Percentiles rank a stretch among this genome's conserved stretches.
Conservation (phyloP, 2,329 filamentous ascomycete species). For the Biscogniauxia mediterranea region DNA sequence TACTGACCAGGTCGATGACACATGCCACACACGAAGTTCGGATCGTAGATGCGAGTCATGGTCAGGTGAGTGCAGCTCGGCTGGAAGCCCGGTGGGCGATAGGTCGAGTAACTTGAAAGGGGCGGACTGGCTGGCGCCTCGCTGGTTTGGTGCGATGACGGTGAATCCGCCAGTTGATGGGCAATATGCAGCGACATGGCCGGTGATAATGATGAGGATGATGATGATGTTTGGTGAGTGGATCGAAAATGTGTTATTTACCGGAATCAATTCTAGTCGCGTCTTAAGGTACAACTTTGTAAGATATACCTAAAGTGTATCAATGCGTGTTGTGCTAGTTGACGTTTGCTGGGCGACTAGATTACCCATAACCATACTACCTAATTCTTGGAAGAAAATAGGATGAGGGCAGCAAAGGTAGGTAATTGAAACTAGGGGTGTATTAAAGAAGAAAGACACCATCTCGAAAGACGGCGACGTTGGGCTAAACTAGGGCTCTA, state of each 20-base stretch:
- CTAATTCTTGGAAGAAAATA: no score
- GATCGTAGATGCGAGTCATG: constrained; percentile 64
- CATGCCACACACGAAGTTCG: constrained; percentile 50
- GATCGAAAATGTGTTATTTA: background rate
- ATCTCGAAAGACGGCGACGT: no score
- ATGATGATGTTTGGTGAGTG: constrained; percentile 1
- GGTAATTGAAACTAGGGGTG: no score
- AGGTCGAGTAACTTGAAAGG: constrained; percentile 10
- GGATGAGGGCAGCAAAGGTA: no score
- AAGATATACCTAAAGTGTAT: background rate
- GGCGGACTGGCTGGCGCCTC: background rate
- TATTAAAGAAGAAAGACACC: no score
- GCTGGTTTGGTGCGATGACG: constrained; percentile 1
- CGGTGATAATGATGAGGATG: constrained; percentile 3
- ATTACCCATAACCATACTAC: background rate
- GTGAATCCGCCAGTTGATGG: constrained; percentile 10
- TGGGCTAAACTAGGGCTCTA: no score
- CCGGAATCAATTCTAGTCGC: background rate
- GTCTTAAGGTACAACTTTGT: no score
- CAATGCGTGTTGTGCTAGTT: background rate
- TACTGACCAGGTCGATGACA: constrained; percentile 57
- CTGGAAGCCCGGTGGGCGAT: constrained; percentile 13
- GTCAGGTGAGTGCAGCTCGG: constrained; percentile 63
- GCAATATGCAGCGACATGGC: constrained; percentile 9
- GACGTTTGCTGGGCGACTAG: background rate